Conservation (phyloP, 306 rosid species). For the Pachyrhizus erosus region DNA sequence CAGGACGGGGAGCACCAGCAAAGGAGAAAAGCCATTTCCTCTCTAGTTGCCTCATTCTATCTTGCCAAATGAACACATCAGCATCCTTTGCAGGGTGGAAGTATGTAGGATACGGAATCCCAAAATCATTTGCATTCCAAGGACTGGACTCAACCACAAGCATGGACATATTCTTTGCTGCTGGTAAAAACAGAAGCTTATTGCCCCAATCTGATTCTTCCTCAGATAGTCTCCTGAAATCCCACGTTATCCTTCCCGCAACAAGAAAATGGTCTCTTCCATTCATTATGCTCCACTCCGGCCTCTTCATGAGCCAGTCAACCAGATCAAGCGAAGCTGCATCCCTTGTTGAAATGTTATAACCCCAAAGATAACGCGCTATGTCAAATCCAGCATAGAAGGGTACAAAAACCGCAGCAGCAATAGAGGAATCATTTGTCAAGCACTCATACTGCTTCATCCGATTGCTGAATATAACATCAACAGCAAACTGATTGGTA, state of each 20-base stretch:
- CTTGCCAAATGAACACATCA: conserved; percentile 72
- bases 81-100: conserved; percentile 96
- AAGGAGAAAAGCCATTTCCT: conserved; percentile 92
- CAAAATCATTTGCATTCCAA: conserved; percentile 98
- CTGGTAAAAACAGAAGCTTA: conserved; percentile 92
- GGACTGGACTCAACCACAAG: conserved; percentile 99
- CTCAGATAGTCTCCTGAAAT: conserved; percentile 82
- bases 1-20: conserved; percentile 99
- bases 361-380: conserved; percentile 93
- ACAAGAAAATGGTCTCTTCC: conserved; percentile 97
- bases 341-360: conserved; percentile 81
- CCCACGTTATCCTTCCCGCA: conserved; percentile 98
- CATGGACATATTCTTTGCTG: conserved; percentile 98
- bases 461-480: conserved; percentile 87
- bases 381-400: conserved; percentile 97
- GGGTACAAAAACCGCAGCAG: conserved; percentile 92
- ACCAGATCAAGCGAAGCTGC: conserved; percentile 91
- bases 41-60: conserved; percentile 56
- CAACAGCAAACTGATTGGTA: conserved; percentile 94
- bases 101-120: conserved; percentile 95
- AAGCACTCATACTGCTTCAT: conserved; percentile 97
- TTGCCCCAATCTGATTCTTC: conserved; percentile 87
- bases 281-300: conserved; percentile 90
- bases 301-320: conserved; percentile 91
- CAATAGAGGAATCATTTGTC: conserved; percentile 86